These are phyloP conservation scores for Phycomyces nitens DNA, from an alignment of 192 early-diverging fungal species.

Conservation along the genomic window DNA sequence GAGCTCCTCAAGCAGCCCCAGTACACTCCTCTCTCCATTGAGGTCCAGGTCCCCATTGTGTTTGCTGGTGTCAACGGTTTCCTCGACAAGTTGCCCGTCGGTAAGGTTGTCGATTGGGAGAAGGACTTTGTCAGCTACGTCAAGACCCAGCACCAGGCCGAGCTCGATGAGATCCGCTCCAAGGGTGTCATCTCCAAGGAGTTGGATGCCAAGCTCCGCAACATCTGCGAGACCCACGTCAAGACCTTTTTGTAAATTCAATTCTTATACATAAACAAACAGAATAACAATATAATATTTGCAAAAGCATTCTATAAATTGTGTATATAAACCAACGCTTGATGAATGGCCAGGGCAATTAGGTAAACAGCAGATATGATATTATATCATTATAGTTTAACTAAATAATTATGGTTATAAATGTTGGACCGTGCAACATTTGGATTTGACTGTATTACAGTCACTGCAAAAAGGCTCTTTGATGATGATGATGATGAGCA, in stretches of 20 bases:
- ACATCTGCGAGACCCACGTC: slow-evolving; percentile 73
- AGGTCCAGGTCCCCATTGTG: slow-evolving; percentile 96
- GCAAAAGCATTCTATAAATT: too few species aligned
- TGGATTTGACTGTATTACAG: too few species aligned
- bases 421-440: too few species aligned
- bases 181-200: slow-evolving; percentile 86
- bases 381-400: too few species aligned
- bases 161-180: slow-evolving; percentile 86
- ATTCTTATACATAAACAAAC: too few species aligned
- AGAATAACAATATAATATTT: too few species aligned
- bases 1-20: slow-evolving; percentile 99
- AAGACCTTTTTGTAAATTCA: slow-evolving; percentile 58
- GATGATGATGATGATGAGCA: too few species aligned
- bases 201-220: slow-evolving; percentile 89
- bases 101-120: slow-evolving; percentile 91
- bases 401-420: too few species aligned
- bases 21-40: slow-evolving; percentile 92
- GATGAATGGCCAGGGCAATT: too few species aligned
- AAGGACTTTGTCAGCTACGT: slow-evolving; percentile 82
- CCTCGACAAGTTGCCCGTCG: slow-evolving; percentile 95
- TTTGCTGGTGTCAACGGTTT: slow-evolving; percentile 99
- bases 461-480: too few species aligned
- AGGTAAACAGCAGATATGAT: too few species aligned
- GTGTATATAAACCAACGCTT: not conserved
- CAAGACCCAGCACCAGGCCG: slow-evolving; percentile 78